Evolutionary conservation across 805 yeast genomes (phyloP).

Genomic region (Candida ortonii): DNA sequence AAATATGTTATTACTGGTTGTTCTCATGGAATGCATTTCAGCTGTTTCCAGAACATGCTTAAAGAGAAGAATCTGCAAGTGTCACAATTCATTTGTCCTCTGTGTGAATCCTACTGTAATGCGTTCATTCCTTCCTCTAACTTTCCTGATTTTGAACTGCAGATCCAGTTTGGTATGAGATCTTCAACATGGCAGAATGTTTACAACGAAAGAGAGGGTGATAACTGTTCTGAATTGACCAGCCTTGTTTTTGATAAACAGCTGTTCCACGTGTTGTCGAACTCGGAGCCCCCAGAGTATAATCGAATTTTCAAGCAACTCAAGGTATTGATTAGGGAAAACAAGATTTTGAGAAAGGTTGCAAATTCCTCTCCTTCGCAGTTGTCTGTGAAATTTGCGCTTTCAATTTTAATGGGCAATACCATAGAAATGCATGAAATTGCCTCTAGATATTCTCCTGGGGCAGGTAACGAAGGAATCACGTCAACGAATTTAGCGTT

Average conservation of each 20-base stretch:
- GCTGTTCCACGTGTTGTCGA: slow-evolving; percentile 24
- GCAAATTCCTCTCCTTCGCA: slow-evolving; percentile 10
- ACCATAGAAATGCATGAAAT: slow-evolving; percentile 60
- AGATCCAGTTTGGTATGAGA: slow-evolving; percentile 18
- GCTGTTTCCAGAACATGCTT: slow-evolving; percentile 39
- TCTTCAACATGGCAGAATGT: slow-evolving; percentile 23
- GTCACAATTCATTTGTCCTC: slow-evolving; percentile 42
- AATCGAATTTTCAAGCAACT: slow-evolving; percentile 23
- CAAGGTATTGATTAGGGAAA: slow-evolving; percentile 19
- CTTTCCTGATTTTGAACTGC: slow-evolving; percentile 26
- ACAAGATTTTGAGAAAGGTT: slow-evolving; percentile 15
- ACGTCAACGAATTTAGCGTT: slow-evolving; percentile 28
- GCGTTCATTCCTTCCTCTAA: slow-evolving; percentile 43
- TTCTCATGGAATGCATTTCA: slow-evolving; percentile 52
- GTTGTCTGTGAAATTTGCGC: slow-evolving; percentile 15
- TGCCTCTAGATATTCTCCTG: slow-evolving; percentile 42
- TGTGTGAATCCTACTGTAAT: slow-evolving; percentile 46
- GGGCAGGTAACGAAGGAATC: slow-evolving; percentile 4
- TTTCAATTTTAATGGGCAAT: slow-evolving; percentile 38
- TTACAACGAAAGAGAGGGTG: slow-evolving; percentile 25
- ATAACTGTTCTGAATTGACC: slow-evolving; percentile 31
- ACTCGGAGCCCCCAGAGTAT: slow-evolving; percentile 17
- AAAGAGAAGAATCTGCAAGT: slow-evolving; percentile 17
- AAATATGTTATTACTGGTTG: slow-evolving; percentile 42
- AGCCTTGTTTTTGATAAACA: slow-evolving; percentile 29